Conservation (phyloP, 345 rosid genomes). For the Fremontodendron californicum region DNA sequence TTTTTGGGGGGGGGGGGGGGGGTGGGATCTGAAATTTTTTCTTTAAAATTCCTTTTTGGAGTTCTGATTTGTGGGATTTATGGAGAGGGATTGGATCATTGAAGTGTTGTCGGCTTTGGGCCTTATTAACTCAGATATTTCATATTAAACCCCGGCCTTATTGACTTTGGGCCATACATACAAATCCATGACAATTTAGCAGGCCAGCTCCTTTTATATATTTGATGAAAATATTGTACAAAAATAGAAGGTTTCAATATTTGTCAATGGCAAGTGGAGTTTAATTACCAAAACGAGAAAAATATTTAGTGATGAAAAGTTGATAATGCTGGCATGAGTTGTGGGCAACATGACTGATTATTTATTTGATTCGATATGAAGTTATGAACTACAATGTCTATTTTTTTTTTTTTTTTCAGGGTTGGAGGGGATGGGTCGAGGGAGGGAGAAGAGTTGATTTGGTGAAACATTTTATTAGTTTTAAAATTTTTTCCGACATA, state of each 20-base stretch:
- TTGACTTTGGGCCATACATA: background rate
- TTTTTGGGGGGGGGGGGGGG: background rate
- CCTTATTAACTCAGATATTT: background rate
- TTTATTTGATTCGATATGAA: background rate
- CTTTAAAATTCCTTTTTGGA: background rate
- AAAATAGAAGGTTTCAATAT: background rate
- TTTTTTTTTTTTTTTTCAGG: no score
- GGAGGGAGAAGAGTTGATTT: no score
- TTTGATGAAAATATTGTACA: no score
- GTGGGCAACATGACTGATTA: background rate
- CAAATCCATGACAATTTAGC: background rate
- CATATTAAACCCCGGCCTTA: background rate
- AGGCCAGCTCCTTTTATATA: no score
- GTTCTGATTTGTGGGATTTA: background rate
- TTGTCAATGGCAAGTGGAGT: background rate
- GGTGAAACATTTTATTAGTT: no score
- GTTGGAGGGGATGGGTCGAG: no score
- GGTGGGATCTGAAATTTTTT: no score
- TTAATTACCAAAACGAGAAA: background rate
- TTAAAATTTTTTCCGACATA: no score
- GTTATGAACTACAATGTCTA: background rate
- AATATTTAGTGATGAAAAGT: background rate
- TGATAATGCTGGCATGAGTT: background rate
- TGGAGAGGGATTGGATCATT: background rate
- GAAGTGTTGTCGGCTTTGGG: background rate